phyloP scores from a whole-genome alignment of 257 asterid genomes.

The Solanum pennellii region DNA sequence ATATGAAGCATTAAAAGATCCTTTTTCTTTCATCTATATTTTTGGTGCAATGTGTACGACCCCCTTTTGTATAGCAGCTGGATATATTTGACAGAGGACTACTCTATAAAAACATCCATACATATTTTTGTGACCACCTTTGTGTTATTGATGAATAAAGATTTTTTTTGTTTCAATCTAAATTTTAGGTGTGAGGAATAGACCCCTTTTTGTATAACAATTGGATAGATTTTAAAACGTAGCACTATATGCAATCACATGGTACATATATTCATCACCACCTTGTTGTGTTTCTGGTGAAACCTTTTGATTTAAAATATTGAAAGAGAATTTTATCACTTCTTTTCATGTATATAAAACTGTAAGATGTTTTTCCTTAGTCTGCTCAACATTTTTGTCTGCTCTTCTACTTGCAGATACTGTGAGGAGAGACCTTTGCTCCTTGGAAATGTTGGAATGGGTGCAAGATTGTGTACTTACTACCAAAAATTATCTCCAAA shows the following conservation, averaged over 20 bases:
- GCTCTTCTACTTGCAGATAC: constrained; percentile 44
- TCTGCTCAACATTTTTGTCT: neutral
- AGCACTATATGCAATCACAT: neutral
- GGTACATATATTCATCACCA: neutral
- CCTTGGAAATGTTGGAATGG: constrained; percentile 93
- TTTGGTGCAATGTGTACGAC: neutral
- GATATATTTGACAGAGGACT: neutral
- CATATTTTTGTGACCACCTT: neutral
- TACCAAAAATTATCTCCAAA: constrained; percentile 72
- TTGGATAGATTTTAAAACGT: neutral
- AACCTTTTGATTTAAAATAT: neutral
- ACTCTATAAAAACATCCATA: neutral
- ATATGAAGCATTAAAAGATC: neutral
- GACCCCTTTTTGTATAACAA: neutral
- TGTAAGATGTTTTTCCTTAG: neutral
- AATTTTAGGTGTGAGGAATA: neutral
- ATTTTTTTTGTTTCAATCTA: neutral
- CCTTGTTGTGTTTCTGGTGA: neutral
- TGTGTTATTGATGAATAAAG: neutral
- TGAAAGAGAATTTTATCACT: neutral
- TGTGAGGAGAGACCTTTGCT: constrained; percentile 98
- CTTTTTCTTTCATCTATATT: neutral
- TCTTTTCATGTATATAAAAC: neutral
- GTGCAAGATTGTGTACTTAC: constrained; percentile 93
- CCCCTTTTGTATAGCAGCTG: neutral